Conservation (phyloP, 1,284 basidiomycete genomes). For the Moesziomyces antarcticus region DNA sequence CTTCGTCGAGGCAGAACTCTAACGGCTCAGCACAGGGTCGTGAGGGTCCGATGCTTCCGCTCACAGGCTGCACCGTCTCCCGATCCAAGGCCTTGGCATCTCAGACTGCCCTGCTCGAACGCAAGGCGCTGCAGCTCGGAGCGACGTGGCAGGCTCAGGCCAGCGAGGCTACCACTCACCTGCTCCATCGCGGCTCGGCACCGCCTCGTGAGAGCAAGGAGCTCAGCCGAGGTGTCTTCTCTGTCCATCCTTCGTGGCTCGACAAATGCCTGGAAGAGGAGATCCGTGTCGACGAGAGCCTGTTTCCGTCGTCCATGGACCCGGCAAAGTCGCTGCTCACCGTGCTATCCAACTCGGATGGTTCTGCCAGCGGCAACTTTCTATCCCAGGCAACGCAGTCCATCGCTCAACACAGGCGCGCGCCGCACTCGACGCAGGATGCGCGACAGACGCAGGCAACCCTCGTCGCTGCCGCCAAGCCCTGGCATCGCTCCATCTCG, state of each 20-base stretch:
- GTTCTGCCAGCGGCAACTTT: slow-evolving; percentile 36
- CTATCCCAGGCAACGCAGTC: slow-evolving; percentile 37
- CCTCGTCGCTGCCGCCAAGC: slow-evolving; percentile 36
- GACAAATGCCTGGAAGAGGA: slow-evolving; percentile 42
- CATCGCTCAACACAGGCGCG: slow-evolving; percentile 2
- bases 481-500: slow-evolving; percentile 48
- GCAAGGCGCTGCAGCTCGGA: slow-evolving; percentile 42
- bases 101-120: slow-evolving; percentile 31
- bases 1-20: no score
- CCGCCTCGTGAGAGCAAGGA: slow-evolving; percentile 30
- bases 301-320: slow-evolving; percentile 37
- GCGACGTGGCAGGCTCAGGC: slow-evolving; percentile 30
- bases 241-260: slow-evolving; percentile 47
- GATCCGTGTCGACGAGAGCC: slow-evolving; percentile 40
- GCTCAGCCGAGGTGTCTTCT: slow-evolving; percentile 6
- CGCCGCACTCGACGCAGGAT: slow-evolving; percentile 3
- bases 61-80: slow-evolving; percentile 33
- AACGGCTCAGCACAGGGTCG: background rate
- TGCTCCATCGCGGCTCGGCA: slow-evolving; percentile 30
- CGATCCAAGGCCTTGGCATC: slow-evolving; percentile 25
- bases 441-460: slow-evolving; percentile 14
- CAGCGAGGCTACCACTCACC: slow-evolving; percentile 25
- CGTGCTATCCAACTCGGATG: slow-evolving; percentile 40
- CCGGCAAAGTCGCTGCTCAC: slow-evolving; percentile 36
- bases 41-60: slow-evolving; percentile 8